Evolutionary conservation across 305 asterid species (phyloP), one percentile per base, ranked within the genome.

Genomic region (Nicotiana rustica): DNA sequence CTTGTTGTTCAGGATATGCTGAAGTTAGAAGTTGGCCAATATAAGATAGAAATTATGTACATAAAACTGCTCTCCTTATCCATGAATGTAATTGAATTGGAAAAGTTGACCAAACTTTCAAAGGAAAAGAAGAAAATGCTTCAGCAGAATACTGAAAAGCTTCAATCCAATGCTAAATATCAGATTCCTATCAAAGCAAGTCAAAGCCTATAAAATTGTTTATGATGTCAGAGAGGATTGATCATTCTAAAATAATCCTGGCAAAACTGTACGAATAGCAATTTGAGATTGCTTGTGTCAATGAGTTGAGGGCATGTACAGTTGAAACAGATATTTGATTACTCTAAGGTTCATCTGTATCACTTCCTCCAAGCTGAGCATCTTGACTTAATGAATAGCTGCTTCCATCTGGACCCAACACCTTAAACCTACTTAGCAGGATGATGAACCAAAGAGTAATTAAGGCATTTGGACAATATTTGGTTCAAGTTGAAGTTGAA

Each of bases 351-450:
- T 89, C 98, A 62, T 88, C 97, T 5, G 79, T 85, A 84, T 92
- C 99, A 80, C 86, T 77, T 76, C 77, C 88, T 36, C 36, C 86
- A 12, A 76, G 67, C 56, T 68, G 86, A 76, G 77, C 85, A 13
- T 85, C 91, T 56, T 86, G 85, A 62, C 66, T 67, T 44, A 52
- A 52, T n/a, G 81, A 17, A 77, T 86, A 85, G 61, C 38, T 44
- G 65, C 91, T 92, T 83, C 97, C 98, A 78, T 91, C 90, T 47
- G 98, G 97, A 76, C 97, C 95, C 92, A 93, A 82, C 57, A 95
- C 85, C 87, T 89, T 84, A 81, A 88, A 92, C 95, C 99, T 95
- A 86, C 67, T 75, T 67, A 31, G 21, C 65, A 31, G 66, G 25
- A 61, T 25, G 25, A 25, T 25, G 25, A 25, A 25, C 25, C 25